Percentiles rank a stretch among this genome's conserved stretches.
phyloP scores from a whole-genome alignment of 192 early-diverging fungal genomes.

The Coemansia aciculifera region DNA sequence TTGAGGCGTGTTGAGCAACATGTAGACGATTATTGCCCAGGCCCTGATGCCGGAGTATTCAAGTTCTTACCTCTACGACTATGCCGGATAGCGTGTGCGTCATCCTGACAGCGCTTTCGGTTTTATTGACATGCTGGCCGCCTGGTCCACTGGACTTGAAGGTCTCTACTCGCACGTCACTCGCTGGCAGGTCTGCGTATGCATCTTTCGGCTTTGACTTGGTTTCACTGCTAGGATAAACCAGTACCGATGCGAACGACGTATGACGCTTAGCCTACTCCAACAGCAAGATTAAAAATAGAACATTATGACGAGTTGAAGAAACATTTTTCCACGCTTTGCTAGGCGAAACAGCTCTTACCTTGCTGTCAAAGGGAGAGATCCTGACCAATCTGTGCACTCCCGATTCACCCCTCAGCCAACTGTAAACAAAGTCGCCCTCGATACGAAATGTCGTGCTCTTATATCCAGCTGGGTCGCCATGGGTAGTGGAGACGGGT shows the following conservation, averaged over 20 bases:
- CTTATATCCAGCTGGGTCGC: conserved; percentile 2
- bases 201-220: conserved; percentile 28
- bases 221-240: conserved; percentile 7
- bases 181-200: conserved; percentile 41
- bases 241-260: conserved; percentile 54
- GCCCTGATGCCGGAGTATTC: not conserved
- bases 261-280: conserved; percentile 61
- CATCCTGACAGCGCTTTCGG: conserved; percentile 81
- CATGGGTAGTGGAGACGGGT: conserved; percentile 29
- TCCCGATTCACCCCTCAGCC: conserved; percentile 68
- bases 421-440: conserved; percentile 63
- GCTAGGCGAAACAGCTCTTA: conserved; percentile 21
- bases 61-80: conserved; percentile 48
- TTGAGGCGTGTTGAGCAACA: not conserved
- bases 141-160: conserved; percentile 56
- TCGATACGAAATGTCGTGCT: conserved; percentile 18
- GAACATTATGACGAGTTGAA: not conserved
- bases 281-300: conserved; percentile 52
- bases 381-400: conserved; percentile 71
- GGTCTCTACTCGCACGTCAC: conserved; percentile 58
- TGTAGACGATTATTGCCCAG: not conserved
- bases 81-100: conserved; percentile 87
- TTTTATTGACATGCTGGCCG: conserved; percentile 86
- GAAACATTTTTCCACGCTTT: not conserved
- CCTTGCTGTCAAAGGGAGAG: conserved; percentile 66